Evolutionary conservation across 345 rosid genomes (phyloP).

Genomic region (Odontarrhena argentea): DNA sequence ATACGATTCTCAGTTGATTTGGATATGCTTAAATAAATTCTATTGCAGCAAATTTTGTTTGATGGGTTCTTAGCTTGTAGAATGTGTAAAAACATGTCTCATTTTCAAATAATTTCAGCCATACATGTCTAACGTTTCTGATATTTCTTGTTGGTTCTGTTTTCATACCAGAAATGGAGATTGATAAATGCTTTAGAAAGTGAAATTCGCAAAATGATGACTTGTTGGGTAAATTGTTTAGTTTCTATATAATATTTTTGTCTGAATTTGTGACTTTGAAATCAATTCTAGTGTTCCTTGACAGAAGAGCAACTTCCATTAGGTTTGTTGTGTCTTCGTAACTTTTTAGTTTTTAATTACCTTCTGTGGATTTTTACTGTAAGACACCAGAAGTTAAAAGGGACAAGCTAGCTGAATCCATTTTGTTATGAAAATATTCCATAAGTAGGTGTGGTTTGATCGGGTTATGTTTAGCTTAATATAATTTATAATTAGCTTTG

Average conservation of each 20-base stretch:
- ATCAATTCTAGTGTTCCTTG: constrained; percentile 59
- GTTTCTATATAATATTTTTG: constrained; percentile 25
- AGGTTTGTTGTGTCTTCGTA: constrained; percentile 1
- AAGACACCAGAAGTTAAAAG: constrained; percentile 46
- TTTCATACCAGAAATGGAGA: constrained; percentile 13
- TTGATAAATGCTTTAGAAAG: constrained; percentile 1
- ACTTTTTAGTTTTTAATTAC: neutral
- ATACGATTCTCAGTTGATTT: constrained; percentile 12
- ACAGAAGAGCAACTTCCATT: constrained; percentile 48
- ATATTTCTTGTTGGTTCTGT: constrained; percentile 4
- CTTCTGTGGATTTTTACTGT: constrained; percentile 26
- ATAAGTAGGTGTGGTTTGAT: neutral
- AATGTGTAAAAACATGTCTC: constrained; percentile 9
- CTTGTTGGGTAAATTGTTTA: constrained; percentile 22
- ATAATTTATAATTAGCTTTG: no score
- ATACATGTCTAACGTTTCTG: constrained; percentile 2
- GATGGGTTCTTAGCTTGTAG: constrained; percentile 15
- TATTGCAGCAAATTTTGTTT: neutral
- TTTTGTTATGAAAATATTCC: constrained; percentile 34
- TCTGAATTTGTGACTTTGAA: constrained; percentile 28
- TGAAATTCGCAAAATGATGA: constrained; percentile 40
- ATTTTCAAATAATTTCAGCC: neutral
- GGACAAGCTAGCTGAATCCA: constrained; percentile 57
- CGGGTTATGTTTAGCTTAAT: neutral
- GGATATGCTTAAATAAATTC: constrained; percentile 15